Evolutionary conservation across 768 basidiomycete genomes (phyloP).

Genomic region (Saitozyma podzolica): DNA sequence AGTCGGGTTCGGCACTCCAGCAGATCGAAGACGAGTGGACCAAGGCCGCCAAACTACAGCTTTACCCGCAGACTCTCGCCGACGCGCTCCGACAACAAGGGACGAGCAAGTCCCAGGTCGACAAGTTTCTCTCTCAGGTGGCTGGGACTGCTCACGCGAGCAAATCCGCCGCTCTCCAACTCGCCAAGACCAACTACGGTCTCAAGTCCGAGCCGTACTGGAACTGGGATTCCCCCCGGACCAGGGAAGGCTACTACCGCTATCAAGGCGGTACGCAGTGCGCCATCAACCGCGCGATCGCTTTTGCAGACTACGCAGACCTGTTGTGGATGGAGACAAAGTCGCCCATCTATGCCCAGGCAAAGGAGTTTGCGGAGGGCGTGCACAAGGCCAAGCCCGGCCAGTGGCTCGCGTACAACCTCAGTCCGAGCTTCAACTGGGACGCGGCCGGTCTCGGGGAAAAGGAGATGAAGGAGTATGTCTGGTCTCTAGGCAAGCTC

Average conservation of each 20-base stretch:
- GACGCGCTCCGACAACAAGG: constrained; percentile 61
- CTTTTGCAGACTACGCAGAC: constrained; percentile 84
- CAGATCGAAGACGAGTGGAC: constrained; percentile 84
- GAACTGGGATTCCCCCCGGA: constrained; percentile 92
- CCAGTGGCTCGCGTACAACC: constrained; percentile 95
- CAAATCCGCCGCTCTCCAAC: constrained; percentile 65
- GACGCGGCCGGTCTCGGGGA: constrained; percentile 79
- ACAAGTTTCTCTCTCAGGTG: constrained; percentile 61
- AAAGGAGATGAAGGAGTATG: constrained; percentile 77
- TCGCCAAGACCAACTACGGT: constrained; percentile 79
- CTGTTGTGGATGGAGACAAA: constrained; percentile 65
- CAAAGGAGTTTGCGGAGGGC: constrained; percentile 84
- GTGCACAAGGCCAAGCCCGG: constrained; percentile 67
- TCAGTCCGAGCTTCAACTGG: constrained; percentile 74
- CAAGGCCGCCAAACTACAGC: constrained; percentile 69
- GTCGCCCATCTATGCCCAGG: constrained; percentile 87
- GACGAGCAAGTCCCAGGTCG: constrained; percentile 57
- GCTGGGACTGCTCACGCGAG: constrained; percentile 63
- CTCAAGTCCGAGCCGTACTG: constrained; percentile 68
- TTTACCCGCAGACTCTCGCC: constrained; percentile 73
- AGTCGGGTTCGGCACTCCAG: constrained; percentile 76
- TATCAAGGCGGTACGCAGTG: constrained; percentile 97
- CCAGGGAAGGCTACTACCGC: constrained; percentile 93
- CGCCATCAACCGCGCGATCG: constrained; percentile 85
- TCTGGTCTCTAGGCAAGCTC: constrained; percentile 91